A percentile compares a stretch with the other conserved stretches of the same genome.
These are phyloP conservation scores for Penicillium steckii DNA, from an alignment of 495 filamentous ascomycete species.

Conservation along the genomic window DNA sequence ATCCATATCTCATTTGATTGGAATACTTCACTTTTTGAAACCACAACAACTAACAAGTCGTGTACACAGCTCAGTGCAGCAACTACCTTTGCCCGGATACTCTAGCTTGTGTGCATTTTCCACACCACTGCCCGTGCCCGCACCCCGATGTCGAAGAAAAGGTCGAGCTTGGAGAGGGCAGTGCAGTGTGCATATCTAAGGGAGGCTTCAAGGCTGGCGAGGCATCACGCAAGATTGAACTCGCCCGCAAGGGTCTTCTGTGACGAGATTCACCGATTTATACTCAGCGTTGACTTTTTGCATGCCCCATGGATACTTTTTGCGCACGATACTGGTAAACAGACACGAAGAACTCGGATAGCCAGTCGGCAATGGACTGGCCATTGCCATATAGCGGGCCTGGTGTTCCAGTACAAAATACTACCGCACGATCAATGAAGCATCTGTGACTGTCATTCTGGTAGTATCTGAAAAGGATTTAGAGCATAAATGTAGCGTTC, in stretches of 20 bases:
- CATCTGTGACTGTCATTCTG: too few relatives aligned
- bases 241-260: slow-evolving; percentile 79
- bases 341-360: too few relatives aligned
- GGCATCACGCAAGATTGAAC: slow-evolving; percentile 73
- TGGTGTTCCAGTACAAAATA: too few relatives aligned
- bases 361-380: too few relatives aligned
- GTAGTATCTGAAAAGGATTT: too few relatives aligned
- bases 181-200: slow-evolving; percentile 74
- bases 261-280: slow-evolving; percentile 35
- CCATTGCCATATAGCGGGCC: neutral
- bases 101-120: slow-evolving; percentile 86
- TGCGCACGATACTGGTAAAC: too few relatives aligned
- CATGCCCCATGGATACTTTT: neutral
- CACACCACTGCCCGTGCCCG: slow-evolving; percentile 90
- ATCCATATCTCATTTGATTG: neutral
- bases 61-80: slow-evolving; percentile 63
- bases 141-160: slow-evolving; percentile 84
- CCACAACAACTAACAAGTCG: neutral
- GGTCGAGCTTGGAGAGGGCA: slow-evolving; percentile 80
- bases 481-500: too few relatives aligned
- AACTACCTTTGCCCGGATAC: slow-evolving; percentile 92
- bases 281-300: neutral
- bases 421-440: too few relatives aligned
- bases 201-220: slow-evolving; percentile 78
- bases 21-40: neutral